Evolutionary conservation across 2,329 filamentous ascomycete species (phyloP), one percentile per base, ranked within the genome.

Genomic region (Podosphaera xanthii): DNA sequence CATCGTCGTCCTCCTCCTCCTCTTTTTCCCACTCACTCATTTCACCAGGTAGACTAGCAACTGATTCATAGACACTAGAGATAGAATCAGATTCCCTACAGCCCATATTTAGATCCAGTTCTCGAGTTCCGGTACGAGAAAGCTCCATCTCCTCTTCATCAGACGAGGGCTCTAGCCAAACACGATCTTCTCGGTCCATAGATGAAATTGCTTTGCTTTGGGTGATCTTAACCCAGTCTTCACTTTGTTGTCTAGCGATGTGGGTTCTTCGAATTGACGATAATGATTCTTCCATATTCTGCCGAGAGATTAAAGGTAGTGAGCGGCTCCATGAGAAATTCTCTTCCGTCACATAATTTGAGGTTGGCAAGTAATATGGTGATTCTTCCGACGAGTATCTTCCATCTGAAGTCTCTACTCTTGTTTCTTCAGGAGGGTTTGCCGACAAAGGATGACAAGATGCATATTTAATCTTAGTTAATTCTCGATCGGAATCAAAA

Each of bases 401-500:
- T 52, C 49, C 33, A 52, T 33, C 49, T 34, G 10, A 33, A 9
- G 7, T 33, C 8, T 31, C 49, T 33, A 30, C 3, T 33, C 30
- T 34, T 30, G 7, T 52, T 5, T 33, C 7, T 12, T 3, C 33
- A 8, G 22, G 53, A 14, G 22, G 22, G 12, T 35, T 10, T 22
- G 10, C 33, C 35, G 36, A 36, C 4, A 40, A 4, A 55, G 53
- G 14, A 35, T 55, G 14, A n/a, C n/a, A 36, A 14, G 9, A n/a
- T 6, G 53, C 4, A 22, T 9, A 6, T 22, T 30, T 38, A 6
- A n/a, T n/a, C 9, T 22, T 22, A 4, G 40, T 14, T 30, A 38
- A 10, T 59, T 68, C 69, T 60, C 73, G 72, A 61, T 75, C 76
- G 56, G 75, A 74, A 62, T 78, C 76, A 62, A 75, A 78, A 65